Conservation (phyloP, 345 rosid species). For the Excoecaria agallocha region DNA sequence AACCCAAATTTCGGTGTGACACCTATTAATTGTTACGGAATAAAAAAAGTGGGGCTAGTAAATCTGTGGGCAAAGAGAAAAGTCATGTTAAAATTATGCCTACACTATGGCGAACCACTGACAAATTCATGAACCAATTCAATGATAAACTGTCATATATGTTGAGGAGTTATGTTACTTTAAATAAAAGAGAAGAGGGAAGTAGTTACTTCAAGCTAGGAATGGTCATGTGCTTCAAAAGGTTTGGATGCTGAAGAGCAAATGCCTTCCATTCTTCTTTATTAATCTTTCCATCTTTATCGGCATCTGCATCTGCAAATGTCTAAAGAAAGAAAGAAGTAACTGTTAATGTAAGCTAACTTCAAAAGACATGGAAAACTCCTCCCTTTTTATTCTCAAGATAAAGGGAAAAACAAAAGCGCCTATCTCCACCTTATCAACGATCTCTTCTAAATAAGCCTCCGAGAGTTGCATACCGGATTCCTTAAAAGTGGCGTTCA, state of each 20-base stretch:
- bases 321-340: slow-evolving; percentile 36
- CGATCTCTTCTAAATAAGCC: slow-evolving; percentile 26
- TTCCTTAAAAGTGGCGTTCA: slow-evolving; percentile 30
- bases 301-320: slow-evolving; percentile 68
- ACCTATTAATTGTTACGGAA: too few relatives aligned
- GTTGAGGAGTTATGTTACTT: too few relatives aligned
- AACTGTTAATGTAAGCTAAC: background rate
- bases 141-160: too few relatives aligned
- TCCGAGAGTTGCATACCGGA: slow-evolving; percentile 29
- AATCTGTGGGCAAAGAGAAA: too few relatives aligned
- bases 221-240: slow-evolving; percentile 74
- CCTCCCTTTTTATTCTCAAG: background rate
- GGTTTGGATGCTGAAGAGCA: slow-evolving; percentile 47
- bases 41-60: too few relatives aligned
- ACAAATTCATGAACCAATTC: too few relatives aligned
- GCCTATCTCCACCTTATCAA: slow-evolving; percentile 22
- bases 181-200: background rate
- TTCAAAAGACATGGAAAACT: background rate
- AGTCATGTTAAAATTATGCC: too few relatives aligned
- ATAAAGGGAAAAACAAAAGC: background rate
- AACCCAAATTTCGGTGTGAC: too few relatives aligned
- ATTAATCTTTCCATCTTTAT: slow-evolving; percentile 61
- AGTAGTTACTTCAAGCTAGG: slow-evolving; percentile 54
- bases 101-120: too few relatives aligned
- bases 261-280: slow-evolving; percentile 63